Conservation (phyloP, 768 basidiomycete genomes). For the Lactarius indigo region DNA sequence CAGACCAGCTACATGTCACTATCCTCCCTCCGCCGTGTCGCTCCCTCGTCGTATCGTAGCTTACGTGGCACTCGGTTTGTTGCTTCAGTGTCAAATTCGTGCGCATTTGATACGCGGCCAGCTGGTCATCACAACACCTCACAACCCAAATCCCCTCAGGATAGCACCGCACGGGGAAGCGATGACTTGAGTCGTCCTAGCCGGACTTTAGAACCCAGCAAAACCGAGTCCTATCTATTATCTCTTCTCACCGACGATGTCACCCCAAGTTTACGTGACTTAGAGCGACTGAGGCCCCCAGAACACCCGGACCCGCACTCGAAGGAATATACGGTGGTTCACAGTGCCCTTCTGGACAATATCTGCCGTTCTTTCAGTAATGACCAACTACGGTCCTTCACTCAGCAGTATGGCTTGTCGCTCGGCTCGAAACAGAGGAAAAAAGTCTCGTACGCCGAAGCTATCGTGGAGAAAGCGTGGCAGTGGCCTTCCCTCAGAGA, state of each 20-base stretch:
- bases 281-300: slow-evolving; percentile 54
- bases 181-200: slow-evolving; percentile 4
- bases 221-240: slow-evolving; percentile 56
- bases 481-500: slow-evolving; percentile 59
- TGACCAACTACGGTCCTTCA: slow-evolving; percentile 55
- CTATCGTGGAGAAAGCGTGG: slow-evolving; percentile 66
- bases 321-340: slow-evolving; percentile 48
- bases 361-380: slow-evolving; percentile 62
- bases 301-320: slow-evolving; percentile 40
- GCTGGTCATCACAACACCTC: neutral
- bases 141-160: neutral
- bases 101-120: neutral
- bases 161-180: neutral
- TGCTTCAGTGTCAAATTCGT: slow-evolving; percentile 1
- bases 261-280: slow-evolving; percentile 53
- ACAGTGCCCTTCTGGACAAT: slow-evolving; percentile 48
- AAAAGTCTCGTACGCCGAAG: slow-evolving; percentile 43
- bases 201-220: slow-evolving; percentile 40
- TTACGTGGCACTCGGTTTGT: neutral
- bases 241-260: slow-evolving; percentile 44
- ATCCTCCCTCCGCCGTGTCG: slow-evolving; percentile 16
- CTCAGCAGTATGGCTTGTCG: slow-evolving; percentile 45
- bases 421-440: slow-evolving; percentile 33
- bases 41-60: neutral
- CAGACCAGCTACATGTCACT: slow-evolving; percentile 1